phyloP scores from a whole-genome alignment of 768 basidiomycete species.

The Kwoniella sp. region DNA sequence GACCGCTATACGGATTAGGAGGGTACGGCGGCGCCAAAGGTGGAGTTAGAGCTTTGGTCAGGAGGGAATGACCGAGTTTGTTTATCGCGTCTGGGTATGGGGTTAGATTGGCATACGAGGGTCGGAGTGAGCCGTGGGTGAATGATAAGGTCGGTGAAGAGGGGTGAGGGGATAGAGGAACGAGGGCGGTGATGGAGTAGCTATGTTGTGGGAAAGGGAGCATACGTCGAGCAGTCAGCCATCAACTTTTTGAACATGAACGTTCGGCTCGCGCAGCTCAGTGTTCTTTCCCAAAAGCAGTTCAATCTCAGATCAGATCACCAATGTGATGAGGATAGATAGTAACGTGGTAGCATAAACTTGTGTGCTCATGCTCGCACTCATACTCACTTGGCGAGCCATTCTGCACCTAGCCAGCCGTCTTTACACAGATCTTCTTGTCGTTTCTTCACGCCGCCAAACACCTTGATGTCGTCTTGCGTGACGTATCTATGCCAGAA shows the following conservation, averaged over 20 bases:
- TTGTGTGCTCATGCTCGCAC: too few relatives aligned
- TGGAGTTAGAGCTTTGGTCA: slow-evolving; percentile 70
- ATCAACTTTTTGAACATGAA: too few relatives aligned
- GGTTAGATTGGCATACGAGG: slow-evolving; percentile 66
- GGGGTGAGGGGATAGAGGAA: slow-evolving; percentile 60
- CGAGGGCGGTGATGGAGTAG: slow-evolving; percentile 51
- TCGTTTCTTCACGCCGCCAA: slow-evolving; percentile 70
- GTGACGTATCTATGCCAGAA: slow-evolving; percentile 73
- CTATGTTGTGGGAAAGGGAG: too few relatives aligned
- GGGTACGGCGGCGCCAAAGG: slow-evolving; percentile 78
- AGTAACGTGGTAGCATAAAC: too few relatives aligned
- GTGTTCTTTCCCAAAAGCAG: too few relatives aligned
- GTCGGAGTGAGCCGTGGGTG: slow-evolving; percentile 87
- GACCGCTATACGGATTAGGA: slow-evolving; percentile 64
- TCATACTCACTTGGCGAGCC: slow-evolving; percentile 70
- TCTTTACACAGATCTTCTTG: slow-evolving; percentile 69
- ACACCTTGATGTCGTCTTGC: slow-evolving; percentile 76
- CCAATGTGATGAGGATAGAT: too few relatives aligned
- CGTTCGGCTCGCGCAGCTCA: too few relatives aligned
- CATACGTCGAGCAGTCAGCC: too few relatives aligned
- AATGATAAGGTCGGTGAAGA: slow-evolving; percentile 67
- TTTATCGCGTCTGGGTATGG: slow-evolving; percentile 88
- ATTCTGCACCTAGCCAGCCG: slow-evolving; percentile 76
- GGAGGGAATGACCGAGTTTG: slow-evolving; percentile 67
- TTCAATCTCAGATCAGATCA: too few relatives aligned